Base-by-base conservation (phyloP, 108 stramenopile species). In the Phaeodactylum tricornutum region DNA sequence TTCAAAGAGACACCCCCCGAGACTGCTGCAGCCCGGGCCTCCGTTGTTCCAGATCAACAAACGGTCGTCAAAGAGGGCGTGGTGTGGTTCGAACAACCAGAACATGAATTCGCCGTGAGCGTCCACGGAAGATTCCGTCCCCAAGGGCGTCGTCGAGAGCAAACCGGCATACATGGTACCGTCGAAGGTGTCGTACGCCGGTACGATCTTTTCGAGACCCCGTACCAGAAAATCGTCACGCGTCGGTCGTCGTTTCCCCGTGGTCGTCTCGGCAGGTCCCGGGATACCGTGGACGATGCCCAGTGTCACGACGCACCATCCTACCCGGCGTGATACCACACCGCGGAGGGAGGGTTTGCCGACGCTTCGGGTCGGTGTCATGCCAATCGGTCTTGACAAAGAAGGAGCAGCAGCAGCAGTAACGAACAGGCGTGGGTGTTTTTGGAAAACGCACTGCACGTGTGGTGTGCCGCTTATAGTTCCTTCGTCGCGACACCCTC, bases 1-100 rank as follows among this genome's bases (percentile, higher is more conserved):
- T 32, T 72, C 71, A 25, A 66, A 35, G 34, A 75, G 47, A 17
- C 78, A 43, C 4, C 76, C 81, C 23, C 63, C 40, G 50, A 62
- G 57, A 27, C 59, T 56, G 33, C 57, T 61, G 64, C 81, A 84
- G 5, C 77, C 81, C 1, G 75, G 81, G 16, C 80, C 79, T 40
- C 50, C 50, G 25, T 52, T 52, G 24, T 38, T 20, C 50, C 45
- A 24, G 6, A 29, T 7, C 8, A 46, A 47, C 35, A 77, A 29
- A 2, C 36, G 11, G 24, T 31, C 27, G 50, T 26, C 17, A 2
- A 33, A 22, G 2, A 23, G 36, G 21, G 21, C 28, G 2, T 35
- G 36, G 4, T 34, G 26, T 3, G 54, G 54, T 29, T 41, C 84
- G 60, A 97, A 92, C 17, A 97, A 35, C 96, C 96, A 97, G 59